Base-by-base conservation (phyloP, 2,329 filamentous ascomycete genomes). In the Dichotomopilus funicola region DNA sequence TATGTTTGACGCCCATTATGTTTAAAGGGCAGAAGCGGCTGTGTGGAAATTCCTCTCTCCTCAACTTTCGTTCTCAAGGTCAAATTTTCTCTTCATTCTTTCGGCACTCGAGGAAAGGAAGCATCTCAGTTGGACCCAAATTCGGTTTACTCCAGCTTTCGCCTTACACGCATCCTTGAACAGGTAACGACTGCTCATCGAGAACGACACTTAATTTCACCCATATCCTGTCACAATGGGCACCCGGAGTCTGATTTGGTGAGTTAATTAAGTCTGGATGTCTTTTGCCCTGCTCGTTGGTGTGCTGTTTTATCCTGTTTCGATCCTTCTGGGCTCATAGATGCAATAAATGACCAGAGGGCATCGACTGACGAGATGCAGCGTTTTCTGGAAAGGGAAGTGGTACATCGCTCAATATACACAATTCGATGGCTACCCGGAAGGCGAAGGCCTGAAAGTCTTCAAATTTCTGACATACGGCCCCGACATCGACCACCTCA, bases 321-420 rank as follows among this genome's bases (percentile, higher is more conserved):
- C 33, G 8, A 42, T 42, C 12, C 40, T 13, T 13, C 11, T 11
- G 40, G 40, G 19, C 9, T 7, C 33, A 48, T 36, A 11, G 6
- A 13, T 2, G 45, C 33, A 34, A 36, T 13, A 9, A 10, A 33
- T 2, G n/a, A 49, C 11, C 10, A 49, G n/a, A 38, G 6, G 37
- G 37, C 5, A 33, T 38, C 33, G 9, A 6, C 40, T 54, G 8
- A 49, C 46, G 19, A 44, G 6, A 10, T 38, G 34, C 44, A 56
- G 58, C 49, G 19, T 60, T 19, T 58, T 58, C 40, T 58, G 54
- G 53, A 58, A 58, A 53, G 53, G 56, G 1, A 55, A 49, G 49
- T 60, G 53, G 53, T 12, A 27, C 37, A 5, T 60, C 13, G 58
- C 58, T 27, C 58, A 60, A 37, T 58, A 60, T 50, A n/a, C 40